Percentiles rank a stretch among this genome's conserved stretches.
Conservation (phyloP, 495 filamentous ascomycete species). For the Aspergillus saccharolyticus region DNA sequence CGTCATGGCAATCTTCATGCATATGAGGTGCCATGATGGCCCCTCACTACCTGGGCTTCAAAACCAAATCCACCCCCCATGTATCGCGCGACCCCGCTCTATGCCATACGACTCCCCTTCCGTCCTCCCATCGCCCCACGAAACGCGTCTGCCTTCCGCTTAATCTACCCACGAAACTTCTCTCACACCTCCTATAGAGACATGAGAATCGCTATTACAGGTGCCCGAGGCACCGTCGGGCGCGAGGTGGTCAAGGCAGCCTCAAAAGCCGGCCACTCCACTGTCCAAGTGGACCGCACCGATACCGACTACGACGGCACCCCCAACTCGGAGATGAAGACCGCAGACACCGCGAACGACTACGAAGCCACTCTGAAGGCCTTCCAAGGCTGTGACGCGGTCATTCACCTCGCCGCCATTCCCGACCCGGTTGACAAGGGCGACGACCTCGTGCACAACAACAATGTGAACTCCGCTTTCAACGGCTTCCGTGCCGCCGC, state of each 20-base stretch:
- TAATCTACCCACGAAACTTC: neutral
- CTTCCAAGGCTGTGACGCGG: slow-evolving; percentile 17
- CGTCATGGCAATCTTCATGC: neutral
- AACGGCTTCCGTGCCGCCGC: slow-evolving; percentile 18
- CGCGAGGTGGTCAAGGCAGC: slow-evolving; percentile 9
- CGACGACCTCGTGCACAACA: slow-evolving; percentile 18
- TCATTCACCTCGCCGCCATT: slow-evolving; percentile 20
- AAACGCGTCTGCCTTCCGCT: too few relatives aligned
- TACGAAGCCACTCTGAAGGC: slow-evolving; percentile 15
- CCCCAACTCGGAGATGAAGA: slow-evolving; percentile 9
- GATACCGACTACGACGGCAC: slow-evolving; percentile 11
- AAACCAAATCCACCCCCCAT: neutral
- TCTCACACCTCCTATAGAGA: neutral
- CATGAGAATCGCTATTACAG: slow-evolving; percentile 22
- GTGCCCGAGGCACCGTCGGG: slow-evolving; percentile 19
- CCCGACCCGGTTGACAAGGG: slow-evolving; percentile 17
- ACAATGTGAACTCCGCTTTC: slow-evolving; percentile 19
- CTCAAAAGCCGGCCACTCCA: slow-evolving; percentile 13
- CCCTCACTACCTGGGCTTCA: neutral
- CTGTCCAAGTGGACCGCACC: slow-evolving; percentile 19
- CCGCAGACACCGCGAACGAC: slow-evolving; percentile 16
- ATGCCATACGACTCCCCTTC: neutral
- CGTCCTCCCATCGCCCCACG: neutral
- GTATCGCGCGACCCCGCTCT: neutral
- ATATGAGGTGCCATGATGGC: neutral